Percentiles rank a stretch among this genome's conserved stretches.
Conservation (phyloP, 176 grass and related monocot genomes). For the Carex parvula region DNA sequence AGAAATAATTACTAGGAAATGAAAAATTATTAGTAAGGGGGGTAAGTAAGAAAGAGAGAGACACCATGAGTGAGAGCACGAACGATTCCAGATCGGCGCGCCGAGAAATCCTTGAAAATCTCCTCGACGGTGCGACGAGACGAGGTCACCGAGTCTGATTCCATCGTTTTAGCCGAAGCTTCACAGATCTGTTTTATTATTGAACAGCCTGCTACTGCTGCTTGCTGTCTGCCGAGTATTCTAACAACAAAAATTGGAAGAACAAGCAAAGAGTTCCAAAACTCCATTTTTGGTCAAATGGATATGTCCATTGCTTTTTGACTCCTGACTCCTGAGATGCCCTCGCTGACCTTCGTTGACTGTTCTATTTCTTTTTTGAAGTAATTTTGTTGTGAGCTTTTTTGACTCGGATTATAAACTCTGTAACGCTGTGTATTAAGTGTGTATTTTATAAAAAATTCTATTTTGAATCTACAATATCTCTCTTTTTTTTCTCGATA, state of each 20-base stretch:
- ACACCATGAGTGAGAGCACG: conserved; percentile 30
- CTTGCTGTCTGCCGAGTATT: neutral
- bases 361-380: neutral
- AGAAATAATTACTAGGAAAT: neutral
- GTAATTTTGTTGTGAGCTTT: no score
- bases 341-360: neutral
- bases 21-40: neutral
- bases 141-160: conserved; percentile 21
- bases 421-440: no score
- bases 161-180: conserved; percentile 3
- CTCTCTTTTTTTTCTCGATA: no score
- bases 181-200: conserved; percentile 8
- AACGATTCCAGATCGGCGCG: conserved; percentile 33
- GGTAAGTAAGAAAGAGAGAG: neutral
- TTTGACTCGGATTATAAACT: no score
- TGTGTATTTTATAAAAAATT: no score
- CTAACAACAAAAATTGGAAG: conserved; percentile 15
- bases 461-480: no score
- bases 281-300: neutral
- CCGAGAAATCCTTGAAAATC: conserved; percentile 34
- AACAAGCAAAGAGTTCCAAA: neutral
- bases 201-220: neutral
- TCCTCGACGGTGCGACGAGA: conserved; percentile 33
- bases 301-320: neutral
- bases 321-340: neutral